These are phyloP conservation scores for Cyberlindnera mycetangii DNA, from an alignment of 805 yeast genomes.

Conservation along the genomic window DNA sequence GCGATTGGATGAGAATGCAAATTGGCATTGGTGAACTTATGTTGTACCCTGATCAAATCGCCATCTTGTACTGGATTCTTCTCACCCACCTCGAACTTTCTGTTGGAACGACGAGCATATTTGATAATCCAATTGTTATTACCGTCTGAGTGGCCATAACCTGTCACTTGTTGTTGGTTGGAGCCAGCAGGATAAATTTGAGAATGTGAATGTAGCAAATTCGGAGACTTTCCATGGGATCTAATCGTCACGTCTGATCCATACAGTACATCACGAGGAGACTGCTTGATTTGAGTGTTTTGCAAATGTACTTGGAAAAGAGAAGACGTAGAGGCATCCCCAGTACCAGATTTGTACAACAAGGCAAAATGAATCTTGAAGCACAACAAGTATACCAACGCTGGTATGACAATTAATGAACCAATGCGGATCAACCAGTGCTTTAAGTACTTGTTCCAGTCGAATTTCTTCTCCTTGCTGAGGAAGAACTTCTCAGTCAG, in stretches of 20 bases:
- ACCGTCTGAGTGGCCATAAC: slow-evolving; percentile 83
- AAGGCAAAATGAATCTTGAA: slow-evolving; percentile 81
- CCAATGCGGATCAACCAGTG: slow-evolving; percentile 76
- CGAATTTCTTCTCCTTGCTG: slow-evolving; percentile 20
- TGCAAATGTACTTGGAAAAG: slow-evolving; percentile 83
- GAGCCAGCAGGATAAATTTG: slow-evolving; percentile 90
- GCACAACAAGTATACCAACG: slow-evolving; percentile 60
- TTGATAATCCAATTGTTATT: slow-evolving; percentile 83
- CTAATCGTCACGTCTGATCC: slow-evolving; percentile 48
- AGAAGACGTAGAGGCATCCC: slow-evolving; percentile 88
- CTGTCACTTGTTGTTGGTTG: slow-evolving; percentile 90
- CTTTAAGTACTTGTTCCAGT: slow-evolving; percentile 36
- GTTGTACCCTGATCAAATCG: slow-evolving; percentile 67
- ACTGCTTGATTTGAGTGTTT: slow-evolving; percentile 61
- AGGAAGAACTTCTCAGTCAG: slow-evolving; percentile 41
- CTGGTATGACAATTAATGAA: slow-evolving; percentile 69
- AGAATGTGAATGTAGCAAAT: slow-evolving; percentile 81
- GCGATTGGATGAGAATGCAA: slow-evolving; percentile 79
- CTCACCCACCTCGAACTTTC: slow-evolving; percentile 5
- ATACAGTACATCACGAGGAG: slow-evolving; percentile 63
- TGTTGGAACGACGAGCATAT: slow-evolving; percentile 43
- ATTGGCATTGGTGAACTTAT: slow-evolving; percentile 66
- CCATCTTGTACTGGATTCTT: slow-evolving; percentile 48
- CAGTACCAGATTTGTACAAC: slow-evolving; percentile 81
- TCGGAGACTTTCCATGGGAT: slow-evolving; percentile 73